Evolutionary conservation across 1,284 basidiomycete genomes (phyloP).

Genomic region (Ceratobasidium sp.): DNA sequence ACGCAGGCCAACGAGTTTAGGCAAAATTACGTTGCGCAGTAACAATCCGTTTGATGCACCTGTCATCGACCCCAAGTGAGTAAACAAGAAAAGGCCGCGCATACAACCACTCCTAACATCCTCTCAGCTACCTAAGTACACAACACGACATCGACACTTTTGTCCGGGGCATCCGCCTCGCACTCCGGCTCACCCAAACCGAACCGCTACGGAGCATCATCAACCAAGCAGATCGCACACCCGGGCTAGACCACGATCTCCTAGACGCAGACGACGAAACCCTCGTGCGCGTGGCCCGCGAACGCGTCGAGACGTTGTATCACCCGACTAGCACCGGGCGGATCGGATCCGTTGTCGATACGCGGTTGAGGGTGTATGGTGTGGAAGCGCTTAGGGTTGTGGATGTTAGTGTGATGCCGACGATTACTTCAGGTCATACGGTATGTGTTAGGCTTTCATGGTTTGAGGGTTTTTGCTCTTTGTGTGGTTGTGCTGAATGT

Average conservation of each 20-base stretch:
- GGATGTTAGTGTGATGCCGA: slow-evolving; percentile 70
- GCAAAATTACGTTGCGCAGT: slow-evolving; percentile 42
- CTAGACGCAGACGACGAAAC: slow-evolving; percentile 53
- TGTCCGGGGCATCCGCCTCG: slow-evolving; percentile 44
- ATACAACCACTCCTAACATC: too few species aligned
- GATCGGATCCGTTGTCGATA: slow-evolving; percentile 70
- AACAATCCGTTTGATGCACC: slow-evolving; percentile 48
- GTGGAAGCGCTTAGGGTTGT: slow-evolving; percentile 65
- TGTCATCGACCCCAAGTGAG: slow-evolving; percentile 49
- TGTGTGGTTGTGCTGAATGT: not conserved
- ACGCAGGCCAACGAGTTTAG: slow-evolving; percentile 44
- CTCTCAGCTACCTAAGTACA: slow-evolving; percentile 41
- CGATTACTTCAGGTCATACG: slow-evolving; percentile 72
- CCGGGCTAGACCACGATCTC: slow-evolving; percentile 53
- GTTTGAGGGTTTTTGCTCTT: too few species aligned
- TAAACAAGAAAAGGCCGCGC: not conserved
- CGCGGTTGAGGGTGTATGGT: slow-evolving; percentile 60
- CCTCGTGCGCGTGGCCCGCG: slow-evolving; percentile 59
- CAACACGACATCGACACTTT: slow-evolving; percentile 46
- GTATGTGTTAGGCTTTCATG: slow-evolving; percentile 58
- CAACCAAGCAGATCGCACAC: slow-evolving; percentile 52
- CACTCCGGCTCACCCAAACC: slow-evolving; percentile 41
- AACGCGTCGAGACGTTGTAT: slow-evolving; percentile 69
- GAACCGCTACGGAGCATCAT: slow-evolving; percentile 47
- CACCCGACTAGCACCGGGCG: slow-evolving; percentile 71